These are phyloP conservation scores for Hypericum perforatum DNA, from an alignment of 345 rosid genomes.

Conservation along the genomic window DNA sequence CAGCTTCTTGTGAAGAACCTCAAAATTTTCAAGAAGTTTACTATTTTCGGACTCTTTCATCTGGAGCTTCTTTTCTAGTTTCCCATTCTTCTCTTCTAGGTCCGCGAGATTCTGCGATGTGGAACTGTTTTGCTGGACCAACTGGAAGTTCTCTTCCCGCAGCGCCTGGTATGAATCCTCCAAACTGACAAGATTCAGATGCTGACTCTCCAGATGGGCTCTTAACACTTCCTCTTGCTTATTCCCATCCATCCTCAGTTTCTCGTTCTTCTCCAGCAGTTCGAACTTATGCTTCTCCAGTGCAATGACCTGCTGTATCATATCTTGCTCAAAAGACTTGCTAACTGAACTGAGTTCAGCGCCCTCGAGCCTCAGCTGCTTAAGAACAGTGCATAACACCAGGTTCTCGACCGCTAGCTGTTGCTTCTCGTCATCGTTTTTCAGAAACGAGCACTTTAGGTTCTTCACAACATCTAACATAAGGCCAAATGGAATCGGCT, in stretches of 20 bases:
- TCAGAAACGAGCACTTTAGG: slow-evolving; percentile 42
- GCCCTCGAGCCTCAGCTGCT: slow-evolving; percentile 41
- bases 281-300: slow-evolving; percentile 41
- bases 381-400: slow-evolving; percentile 48
- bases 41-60: slow-evolving; percentile 38
- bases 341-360: slow-evolving; percentile 41
- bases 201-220: slow-evolving; percentile 33
- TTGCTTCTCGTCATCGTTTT: slow-evolving; percentile 52
- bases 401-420: slow-evolving; percentile 62
- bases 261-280: slow-evolving; percentile 48
- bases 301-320: slow-evolving; percentile 21
- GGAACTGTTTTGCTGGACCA: slow-evolving; percentile 32
- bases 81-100: slow-evolving; percentile 33
- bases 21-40: slow-evolving; percentile 35
- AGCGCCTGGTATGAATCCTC: slow-evolving; percentile 38
- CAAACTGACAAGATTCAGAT: slow-evolving; percentile 31
- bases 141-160: slow-evolving; percentile 41
- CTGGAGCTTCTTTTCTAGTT: slow-evolving; percentile 45
- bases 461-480: slow-evolving; percentile 44
- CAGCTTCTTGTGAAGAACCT: slow-evolving; percentile 45
- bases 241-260: slow-evolving; percentile 42
- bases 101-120: slow-evolving; percentile 36
- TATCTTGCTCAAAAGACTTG: slow-evolving; percentile 32
- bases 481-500: slow-evolving; percentile 34
- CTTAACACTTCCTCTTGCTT: slow-evolving; percentile 28